Conservation (phyloP, 2,329 filamentous ascomycete genomes). For the Gyromitra esculenta region DNA sequence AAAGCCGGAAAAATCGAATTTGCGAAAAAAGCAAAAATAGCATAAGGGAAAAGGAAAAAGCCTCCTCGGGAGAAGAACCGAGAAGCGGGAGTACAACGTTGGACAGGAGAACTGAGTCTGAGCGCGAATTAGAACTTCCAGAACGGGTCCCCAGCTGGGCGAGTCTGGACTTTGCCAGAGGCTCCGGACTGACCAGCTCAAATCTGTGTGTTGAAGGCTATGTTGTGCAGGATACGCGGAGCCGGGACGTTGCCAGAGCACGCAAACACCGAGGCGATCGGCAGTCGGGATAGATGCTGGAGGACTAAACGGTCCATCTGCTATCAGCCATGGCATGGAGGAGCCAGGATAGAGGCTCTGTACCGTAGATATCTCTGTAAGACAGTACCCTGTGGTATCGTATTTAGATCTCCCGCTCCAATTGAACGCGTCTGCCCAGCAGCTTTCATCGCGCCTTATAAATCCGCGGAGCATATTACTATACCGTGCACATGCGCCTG, state of each 20-base stretch:
- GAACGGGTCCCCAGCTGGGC: slow-evolving; percentile 14
- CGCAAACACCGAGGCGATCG: slow-evolving; percentile 42
- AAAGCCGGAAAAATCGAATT: slow-evolving; percentile 46
- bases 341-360: neutral
- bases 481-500: slow-evolving; percentile 28
- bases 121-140: slow-evolving; percentile 36
- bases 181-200: slow-evolving; percentile 22
- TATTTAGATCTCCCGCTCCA: slow-evolving; percentile 28
- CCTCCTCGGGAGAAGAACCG: slow-evolving; percentile 49
- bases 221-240: slow-evolving; percentile 14
- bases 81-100: slow-evolving; percentile 47
- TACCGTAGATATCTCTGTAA: slow-evolving; percentile 7
- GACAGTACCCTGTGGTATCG: neutral
- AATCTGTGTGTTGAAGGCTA: slow-evolving; percentile 25
- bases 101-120: slow-evolving; percentile 24
- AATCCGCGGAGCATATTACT: slow-evolving; percentile 4
- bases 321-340: slow-evolving; percentile 26
- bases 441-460: slow-evolving; percentile 11
- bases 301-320: slow-evolving; percentile 48
- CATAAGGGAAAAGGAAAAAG: slow-evolving; percentile 37
- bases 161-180: slow-evolving; percentile 33
- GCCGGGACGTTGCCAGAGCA: slow-evolving; percentile 28
- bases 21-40: slow-evolving; percentile 38
- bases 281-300: slow-evolving; percentile 40
- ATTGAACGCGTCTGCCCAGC: slow-evolving; percentile 38